Evolutionary conservation across 768 basidiomycete species (phyloP).

Genomic region (Megacollybia marginata): DNA sequence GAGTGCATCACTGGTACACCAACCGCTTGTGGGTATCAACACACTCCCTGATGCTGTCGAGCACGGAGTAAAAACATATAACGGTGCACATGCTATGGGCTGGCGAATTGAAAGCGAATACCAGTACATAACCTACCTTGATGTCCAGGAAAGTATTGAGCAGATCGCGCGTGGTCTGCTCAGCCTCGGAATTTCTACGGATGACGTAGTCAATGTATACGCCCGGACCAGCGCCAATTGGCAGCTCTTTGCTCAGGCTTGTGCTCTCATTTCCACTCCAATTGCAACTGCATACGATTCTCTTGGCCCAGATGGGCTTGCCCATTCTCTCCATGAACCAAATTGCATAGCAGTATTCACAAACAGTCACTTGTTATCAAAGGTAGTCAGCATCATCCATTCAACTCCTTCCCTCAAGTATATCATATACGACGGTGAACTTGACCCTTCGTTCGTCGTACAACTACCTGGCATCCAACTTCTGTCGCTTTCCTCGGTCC

Average conservation of each 20-base stretch:
- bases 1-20: slow-evolving; percentile 49
- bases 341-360: slow-evolving; percentile 82
- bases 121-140: slow-evolving; percentile 70
- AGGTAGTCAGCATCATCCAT: slow-evolving; percentile 63
- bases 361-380: slow-evolving; percentile 83
- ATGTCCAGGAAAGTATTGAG: slow-evolving; percentile 57
- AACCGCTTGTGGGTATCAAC: slow-evolving; percentile 68
- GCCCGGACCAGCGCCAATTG: slow-evolving; percentile 82
- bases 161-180: slow-evolving; percentile 68
- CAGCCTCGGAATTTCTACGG: slow-evolving; percentile 60
- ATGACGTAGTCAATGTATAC: slow-evolving; percentile 87
- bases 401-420: slow-evolving; percentile 70
- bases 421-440: slow-evolving; percentile 82
- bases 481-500: slow-evolving; percentile 54
- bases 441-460: slow-evolving; percentile 44
- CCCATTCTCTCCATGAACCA: slow-evolving; percentile 79
- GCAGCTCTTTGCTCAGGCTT: slow-evolving; percentile 84
- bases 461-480: slow-evolving; percentile 49
- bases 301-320: slow-evolving; percentile 80
- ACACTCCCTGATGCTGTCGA: slow-evolving; percentile 75
- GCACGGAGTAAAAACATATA: slow-evolving; percentile 70
- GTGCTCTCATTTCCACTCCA: slow-evolving; percentile 65
- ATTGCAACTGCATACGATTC: slow-evolving; percentile 97
- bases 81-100: slow-evolving; percentile 68
- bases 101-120: slow-evolving; percentile 81